Evolutionary conservation across 75 land plant species (phyloP).

Genomic region (Picea glauca): DNA sequence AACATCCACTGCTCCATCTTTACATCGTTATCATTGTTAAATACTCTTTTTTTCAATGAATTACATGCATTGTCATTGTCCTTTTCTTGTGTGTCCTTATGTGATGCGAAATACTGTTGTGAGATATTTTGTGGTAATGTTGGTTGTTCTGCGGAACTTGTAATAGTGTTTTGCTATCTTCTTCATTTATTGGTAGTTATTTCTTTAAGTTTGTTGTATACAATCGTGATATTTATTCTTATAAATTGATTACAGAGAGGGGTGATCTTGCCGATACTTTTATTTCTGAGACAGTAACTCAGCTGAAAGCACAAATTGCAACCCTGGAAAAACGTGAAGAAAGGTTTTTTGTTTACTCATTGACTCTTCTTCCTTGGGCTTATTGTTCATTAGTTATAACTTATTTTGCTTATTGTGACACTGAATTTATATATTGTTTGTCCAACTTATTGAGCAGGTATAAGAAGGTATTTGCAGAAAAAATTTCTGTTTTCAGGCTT

Average conservation of each 20-base stretch:
- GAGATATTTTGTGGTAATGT: too few species aligned
- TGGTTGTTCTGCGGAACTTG: too few species aligned
- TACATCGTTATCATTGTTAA: too few species aligned
- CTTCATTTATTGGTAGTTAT: too few species aligned
- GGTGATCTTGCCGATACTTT: constrained; percentile 37
- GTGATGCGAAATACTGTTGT: too few species aligned
- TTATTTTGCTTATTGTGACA: background rate
- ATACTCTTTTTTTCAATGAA: too few species aligned
- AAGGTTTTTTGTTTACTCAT: constrained; percentile 27
- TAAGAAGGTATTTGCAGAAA: constrained; percentile 89
- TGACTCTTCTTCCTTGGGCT: background rate
- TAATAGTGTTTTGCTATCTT: too few species aligned
- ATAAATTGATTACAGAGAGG: constrained; percentile 23
- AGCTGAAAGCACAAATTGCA: constrained; percentile 76
- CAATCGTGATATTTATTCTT: background rate
- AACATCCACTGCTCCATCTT: too few species aligned
- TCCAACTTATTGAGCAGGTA: constrained; percentile 47
- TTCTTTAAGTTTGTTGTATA: too few species aligned
- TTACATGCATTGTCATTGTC: too few species aligned
- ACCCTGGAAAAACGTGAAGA: constrained; percentile 86
- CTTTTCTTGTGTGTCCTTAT: too few species aligned
- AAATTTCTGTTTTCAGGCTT: constrained; percentile 78
- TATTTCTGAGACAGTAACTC: constrained; percentile 55
- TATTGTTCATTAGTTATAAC: background rate
- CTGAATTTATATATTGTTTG: background rate